A percentile compares a stretch with the other conserved stretches of the same genome.
phyloP scores from a whole-genome alignment of 768 basidiomycete genomes.

The Auriscalpium orientale region DNA sequence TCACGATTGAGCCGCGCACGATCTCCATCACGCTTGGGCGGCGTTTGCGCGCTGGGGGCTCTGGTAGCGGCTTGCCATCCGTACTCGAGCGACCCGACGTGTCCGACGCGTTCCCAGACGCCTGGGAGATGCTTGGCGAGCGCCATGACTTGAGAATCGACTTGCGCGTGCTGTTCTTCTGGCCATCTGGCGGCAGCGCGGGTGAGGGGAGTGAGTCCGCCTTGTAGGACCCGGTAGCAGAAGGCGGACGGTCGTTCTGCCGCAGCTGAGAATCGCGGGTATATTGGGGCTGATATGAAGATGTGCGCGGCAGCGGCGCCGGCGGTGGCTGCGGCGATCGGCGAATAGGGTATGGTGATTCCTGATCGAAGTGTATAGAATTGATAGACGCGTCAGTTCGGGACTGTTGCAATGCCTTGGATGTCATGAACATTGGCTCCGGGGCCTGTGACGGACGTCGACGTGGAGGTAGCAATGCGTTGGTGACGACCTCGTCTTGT shows the following conservation, averaged over 20 bases:
- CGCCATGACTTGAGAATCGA: slow-evolving; percentile 69
- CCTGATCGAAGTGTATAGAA: slow-evolving; percentile 63
- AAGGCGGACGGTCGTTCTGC: background rate
- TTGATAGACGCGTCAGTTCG: slow-evolving; percentile 28
- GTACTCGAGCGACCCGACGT: slow-evolving; percentile 21
- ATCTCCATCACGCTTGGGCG: slow-evolving; percentile 41
- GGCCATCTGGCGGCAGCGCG: slow-evolving; percentile 29
- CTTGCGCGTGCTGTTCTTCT: slow-evolving; percentile 47
- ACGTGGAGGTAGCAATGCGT: slow-evolving; percentile 1
- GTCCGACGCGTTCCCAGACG: slow-evolving; percentile 19
- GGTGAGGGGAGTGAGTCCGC: slow-evolving; percentile 16
- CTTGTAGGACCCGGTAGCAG: slow-evolving; percentile 5
- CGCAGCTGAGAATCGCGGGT: background rate
- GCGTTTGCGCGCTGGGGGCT: slow-evolving; percentile 29
- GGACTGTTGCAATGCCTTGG: background rate
- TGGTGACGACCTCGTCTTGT: slow-evolving; percentile 6
- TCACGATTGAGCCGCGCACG: slow-evolving; percentile 24
- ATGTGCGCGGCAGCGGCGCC: slow-evolving; percentile 16
- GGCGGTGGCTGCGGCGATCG: slow-evolving; percentile 17
- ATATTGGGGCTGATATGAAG: slow-evolving; percentile 12
- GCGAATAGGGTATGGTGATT: slow-evolving; percentile 53
- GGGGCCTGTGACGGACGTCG: background rate
- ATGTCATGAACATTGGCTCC: background rate
- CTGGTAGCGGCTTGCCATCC: slow-evolving; percentile 26
- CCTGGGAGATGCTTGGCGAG: slow-evolving; percentile 24